Evolutionary conservation across 2,329 filamentous ascomycete genomes (phyloP).

Genomic region (Dendryphion nanum): DNA sequence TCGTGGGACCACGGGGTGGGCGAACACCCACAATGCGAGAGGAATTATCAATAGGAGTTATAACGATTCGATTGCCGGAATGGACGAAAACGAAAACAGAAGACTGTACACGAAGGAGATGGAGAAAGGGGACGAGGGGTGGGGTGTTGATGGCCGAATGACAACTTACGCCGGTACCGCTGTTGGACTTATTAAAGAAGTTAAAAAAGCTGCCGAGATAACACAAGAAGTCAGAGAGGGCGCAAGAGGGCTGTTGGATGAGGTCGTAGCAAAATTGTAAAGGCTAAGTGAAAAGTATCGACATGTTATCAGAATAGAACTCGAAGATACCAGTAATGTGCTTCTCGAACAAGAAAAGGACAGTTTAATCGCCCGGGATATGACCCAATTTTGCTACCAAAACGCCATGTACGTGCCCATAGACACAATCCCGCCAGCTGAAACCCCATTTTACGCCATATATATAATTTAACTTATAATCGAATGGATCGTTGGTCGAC

Average conservation of each 20-base stretch:
- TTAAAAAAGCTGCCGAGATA: slow-evolving; percentile 53
- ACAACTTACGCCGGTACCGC: slow-evolving; percentile 63
- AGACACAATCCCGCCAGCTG: too few relatives aligned
- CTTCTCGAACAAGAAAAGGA: not conserved
- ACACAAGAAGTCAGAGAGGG: slow-evolving; percentile 31
- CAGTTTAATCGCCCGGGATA: not conserved
- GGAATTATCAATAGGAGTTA: slow-evolving; percentile 58
- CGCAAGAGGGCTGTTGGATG: not conserved
- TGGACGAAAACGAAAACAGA: slow-evolving; percentile 46
- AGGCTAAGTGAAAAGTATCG: not conserved
- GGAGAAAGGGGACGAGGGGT: slow-evolving; percentile 52
- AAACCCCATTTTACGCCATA: too few relatives aligned
- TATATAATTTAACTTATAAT: too few relatives aligned
- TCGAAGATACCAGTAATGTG: not conserved
- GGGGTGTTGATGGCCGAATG: slow-evolving; percentile 52
- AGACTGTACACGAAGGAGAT: slow-evolving; percentile 49
- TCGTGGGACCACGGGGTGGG: slow-evolving; percentile 59
- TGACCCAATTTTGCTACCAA: not conserved
- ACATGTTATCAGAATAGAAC: not conserved
- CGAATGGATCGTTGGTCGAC: too few relatives aligned
- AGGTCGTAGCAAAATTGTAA: not conserved
- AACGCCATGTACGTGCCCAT: too few relatives aligned
- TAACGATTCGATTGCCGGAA: slow-evolving; percentile 38
- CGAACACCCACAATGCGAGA: slow-evolving; percentile 56
- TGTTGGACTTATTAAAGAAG: slow-evolving; percentile 56